Conservation (phyloP, 108 stramenopile genomes). For the Cyclotella kingstonii region DNA sequence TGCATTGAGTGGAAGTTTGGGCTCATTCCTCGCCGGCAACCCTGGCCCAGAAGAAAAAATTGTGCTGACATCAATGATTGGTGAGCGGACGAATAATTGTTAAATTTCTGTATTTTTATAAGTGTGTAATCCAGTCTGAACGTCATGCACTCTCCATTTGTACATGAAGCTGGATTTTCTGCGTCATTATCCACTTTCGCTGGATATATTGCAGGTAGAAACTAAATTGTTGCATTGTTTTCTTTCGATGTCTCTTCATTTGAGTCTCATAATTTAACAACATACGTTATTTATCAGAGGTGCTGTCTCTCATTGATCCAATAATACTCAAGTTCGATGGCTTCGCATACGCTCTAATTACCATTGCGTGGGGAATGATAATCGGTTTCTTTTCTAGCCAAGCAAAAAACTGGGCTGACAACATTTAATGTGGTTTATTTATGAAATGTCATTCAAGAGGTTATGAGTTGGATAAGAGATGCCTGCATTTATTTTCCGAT, state of each 20-base stretch:
- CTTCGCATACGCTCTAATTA: slow-evolving; percentile 59
- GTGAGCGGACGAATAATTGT: slow-evolving; percentile 6
- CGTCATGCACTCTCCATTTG: not conserved
- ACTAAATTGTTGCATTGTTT: too few relatives aligned
- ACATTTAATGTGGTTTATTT: slow-evolving; percentile 43
- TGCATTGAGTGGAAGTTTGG: slow-evolving; percentile 68
- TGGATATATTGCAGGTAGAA: slow-evolving; percentile 56
- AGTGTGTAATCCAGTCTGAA: too few relatives aligned
- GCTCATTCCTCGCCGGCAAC: slow-evolving; percentile 69
- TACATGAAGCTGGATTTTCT: slow-evolving; percentile 58
- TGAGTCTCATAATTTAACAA: too few relatives aligned
- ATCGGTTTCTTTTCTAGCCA: slow-evolving; percentile 66
- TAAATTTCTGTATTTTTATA: too few relatives aligned
- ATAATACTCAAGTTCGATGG: slow-evolving; percentile 82
- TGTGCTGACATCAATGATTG: slow-evolving; percentile 65
- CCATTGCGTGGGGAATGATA: slow-evolving; percentile 62
- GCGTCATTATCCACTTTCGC: slow-evolving; percentile 75
- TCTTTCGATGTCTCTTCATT: too few relatives aligned
- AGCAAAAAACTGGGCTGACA: slow-evolving; percentile 81
- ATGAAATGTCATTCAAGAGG: too few relatives aligned
- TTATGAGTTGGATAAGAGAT: not conserved
- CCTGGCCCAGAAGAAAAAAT: slow-evolving; percentile 67
- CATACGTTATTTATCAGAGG: too few relatives aligned
- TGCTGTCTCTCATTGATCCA: slow-evolving; percentile 68
- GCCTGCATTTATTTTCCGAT: too few relatives aligned